phyloP scores from a whole-genome alignment of 2,329 filamentous ascomycete species.

The Cercospora brassicicola region DNA sequence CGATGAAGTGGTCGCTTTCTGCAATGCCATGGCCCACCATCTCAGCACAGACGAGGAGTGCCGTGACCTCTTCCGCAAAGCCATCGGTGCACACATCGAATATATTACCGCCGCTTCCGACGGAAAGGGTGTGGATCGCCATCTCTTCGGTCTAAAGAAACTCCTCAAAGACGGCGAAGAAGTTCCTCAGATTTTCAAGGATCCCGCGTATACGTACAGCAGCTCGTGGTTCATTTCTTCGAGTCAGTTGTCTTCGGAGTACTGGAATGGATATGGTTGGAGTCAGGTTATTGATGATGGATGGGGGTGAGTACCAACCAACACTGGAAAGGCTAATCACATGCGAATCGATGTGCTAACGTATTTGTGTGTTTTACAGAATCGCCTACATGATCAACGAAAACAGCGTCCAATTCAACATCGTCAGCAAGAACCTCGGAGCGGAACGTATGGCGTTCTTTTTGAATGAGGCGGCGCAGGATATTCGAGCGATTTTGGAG shows the following conservation, averaged over 20 bases:
- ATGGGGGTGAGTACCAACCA: slow-evolving; percentile 59
- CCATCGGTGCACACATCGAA: slow-evolving; percentile 77
- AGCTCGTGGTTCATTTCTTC: slow-evolving; percentile 86
- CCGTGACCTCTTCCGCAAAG: slow-evolving; percentile 75
- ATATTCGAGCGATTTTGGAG: slow-evolving; percentile 82
- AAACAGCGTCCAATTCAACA: slow-evolving; percentile 97
- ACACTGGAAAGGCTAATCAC: too few relatives aligned
- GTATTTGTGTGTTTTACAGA: slow-evolving; percentile 21
- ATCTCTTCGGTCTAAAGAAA: slow-evolving; percentile 97
- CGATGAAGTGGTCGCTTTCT: slow-evolving; percentile 88
- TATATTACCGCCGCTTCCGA: slow-evolving; percentile 89
- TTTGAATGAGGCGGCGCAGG: slow-evolving; percentile 86
- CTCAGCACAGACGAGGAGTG: slow-evolving; percentile 63
- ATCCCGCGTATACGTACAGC: slow-evolving; percentile 82
- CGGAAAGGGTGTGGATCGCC: slow-evolving; percentile 90
- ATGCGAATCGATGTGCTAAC: too few relatives aligned
- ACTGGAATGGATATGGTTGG: slow-evolving; percentile 99
- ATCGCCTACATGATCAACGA: slow-evolving; percentile 99
- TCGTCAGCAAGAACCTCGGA: slow-evolving; percentile 89
- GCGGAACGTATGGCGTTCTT: slow-evolving; percentile 94
- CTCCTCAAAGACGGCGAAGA: slow-evolving; percentile 77
- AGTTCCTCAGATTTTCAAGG: slow-evolving; percentile 78
- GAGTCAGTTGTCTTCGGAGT: slow-evolving; percentile 89
- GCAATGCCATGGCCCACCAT: slow-evolving; percentile 77
- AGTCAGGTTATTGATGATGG: slow-evolving; percentile 94